Evolutionary conservation across 768 basidiomycete genomes (phyloP), one percentile per base, ranked within the genome.

Genomic region (Fistulinella prunicolor): DNA sequence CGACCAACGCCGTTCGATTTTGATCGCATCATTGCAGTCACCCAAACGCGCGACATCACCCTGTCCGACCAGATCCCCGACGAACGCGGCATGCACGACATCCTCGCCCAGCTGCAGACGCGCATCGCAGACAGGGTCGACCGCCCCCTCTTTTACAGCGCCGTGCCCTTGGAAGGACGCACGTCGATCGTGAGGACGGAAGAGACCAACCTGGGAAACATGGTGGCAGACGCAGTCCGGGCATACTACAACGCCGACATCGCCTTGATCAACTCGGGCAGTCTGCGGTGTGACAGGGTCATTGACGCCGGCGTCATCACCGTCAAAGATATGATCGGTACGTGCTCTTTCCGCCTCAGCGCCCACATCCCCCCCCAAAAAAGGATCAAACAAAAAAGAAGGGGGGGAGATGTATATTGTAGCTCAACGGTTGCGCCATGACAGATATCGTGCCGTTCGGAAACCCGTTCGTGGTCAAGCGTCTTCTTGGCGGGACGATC

Each of bases 181-280:
- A 45, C 30, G 5, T 45, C 38, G 2, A 30, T 20, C n/a, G 19
- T 42, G 40, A 47, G 44, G 40, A 47, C 42, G 8, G 19, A 8
- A 3, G 49, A 51, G 8, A 42, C 49, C 2, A 34, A 42, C 32
- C 1, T 54, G 4, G 43, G 55, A 0, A 50, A 46, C 19, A 49
- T 49, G 43, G 23, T 51, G 3, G 50, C 49, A 19, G 41, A 55
- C 44, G 57, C 49, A 42, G 57, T 49, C 40, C 59, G 60, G 60
- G 42, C 44, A 32, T 55, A 55, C 38, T 38, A 52, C 21, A 39
- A 50, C 22, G 20, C 60, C 59, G 60, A 59, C 29, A 46, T 53
- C 1, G 41, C 46, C n/a, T 39, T 46, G 19, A 39, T 50, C 17
- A 37, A 50, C 14, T 46, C 45, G 0, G 43, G 59, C 2, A 41